phyloP scores from a whole-genome alignment of 2,329 filamentous ascomycete species.

The Aspergillus chevalieri region DNA sequence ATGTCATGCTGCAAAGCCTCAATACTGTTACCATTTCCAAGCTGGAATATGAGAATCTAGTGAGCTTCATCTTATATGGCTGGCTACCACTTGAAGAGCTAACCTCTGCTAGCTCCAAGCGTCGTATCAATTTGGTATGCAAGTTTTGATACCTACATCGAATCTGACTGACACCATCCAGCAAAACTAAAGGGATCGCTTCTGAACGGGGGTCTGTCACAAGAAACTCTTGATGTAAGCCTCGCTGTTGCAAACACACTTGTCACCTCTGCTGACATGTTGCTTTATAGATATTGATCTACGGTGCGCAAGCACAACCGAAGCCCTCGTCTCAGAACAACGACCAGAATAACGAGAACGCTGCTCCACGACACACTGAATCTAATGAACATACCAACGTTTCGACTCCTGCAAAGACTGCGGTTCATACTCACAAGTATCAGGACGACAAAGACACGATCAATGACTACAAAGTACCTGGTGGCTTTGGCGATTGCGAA shows the following conservation, averaged over 20 bases:
- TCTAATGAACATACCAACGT: neutral
- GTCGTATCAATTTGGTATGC: conserved; percentile 12
- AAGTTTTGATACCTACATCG: neutral
- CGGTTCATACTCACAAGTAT: neutral
- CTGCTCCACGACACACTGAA: neutral
- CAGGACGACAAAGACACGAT: neutral
- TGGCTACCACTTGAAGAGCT: neutral
- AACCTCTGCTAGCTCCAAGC: conserved; percentile 10
- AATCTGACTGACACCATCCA: conserved; percentile 13
- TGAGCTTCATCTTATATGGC: conserved; percentile 27
- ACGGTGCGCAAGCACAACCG: conserved; percentile 4
- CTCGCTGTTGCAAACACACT: neutral
- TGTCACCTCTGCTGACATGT: conserved; percentile 8
- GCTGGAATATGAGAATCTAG: conserved; percentile 56
- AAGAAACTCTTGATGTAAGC: conserved; percentile 44
- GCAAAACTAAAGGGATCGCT: conserved; percentile 45
- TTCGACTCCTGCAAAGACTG: neutral
- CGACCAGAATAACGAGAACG: neutral
- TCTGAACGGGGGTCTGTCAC: conserved; percentile 45
- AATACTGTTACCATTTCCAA: conserved; percentile 52
- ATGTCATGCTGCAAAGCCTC: conserved; percentile 30
- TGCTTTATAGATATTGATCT: conserved; percentile 15
- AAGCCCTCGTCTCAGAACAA: neutral
- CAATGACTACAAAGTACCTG: neutral
- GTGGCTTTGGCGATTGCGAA: conserved; percentile 4